Percentiles rank a stretch among this genome's conserved stretches.
Evolutionary conservation across 2,329 filamentous ascomycete species (phyloP).

Genomic region (Aspergillus oerlinghausenensis): DNA sequence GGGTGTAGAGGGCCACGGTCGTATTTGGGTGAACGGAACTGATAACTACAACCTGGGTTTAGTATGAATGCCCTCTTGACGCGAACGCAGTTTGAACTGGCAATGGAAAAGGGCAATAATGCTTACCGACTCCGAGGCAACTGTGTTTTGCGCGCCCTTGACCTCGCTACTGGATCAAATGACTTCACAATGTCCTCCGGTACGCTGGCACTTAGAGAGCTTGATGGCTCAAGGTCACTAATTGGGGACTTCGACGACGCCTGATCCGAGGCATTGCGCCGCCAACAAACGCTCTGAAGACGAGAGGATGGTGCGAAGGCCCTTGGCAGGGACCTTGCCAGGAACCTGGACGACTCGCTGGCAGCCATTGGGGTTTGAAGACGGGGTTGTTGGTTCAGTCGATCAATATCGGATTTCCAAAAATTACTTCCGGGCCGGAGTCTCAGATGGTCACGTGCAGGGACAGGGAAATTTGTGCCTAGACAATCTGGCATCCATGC

Average conservation of each 20-base stretch:
- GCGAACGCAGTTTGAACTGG: conserved; percentile 1
- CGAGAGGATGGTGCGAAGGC: conserved; percentile 28
- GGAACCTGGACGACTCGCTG: conserved; percentile 36
- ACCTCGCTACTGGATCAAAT: conserved; percentile 49
- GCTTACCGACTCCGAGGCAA: conserved; percentile 53
- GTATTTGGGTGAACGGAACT: conserved; percentile 91
- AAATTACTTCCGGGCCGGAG: conserved; percentile 29
- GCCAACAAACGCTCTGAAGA: conserved; percentile 28
- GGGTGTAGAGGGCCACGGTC: conserved; percentile 91
- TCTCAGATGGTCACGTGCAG: conserved; percentile 15
- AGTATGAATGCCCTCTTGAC: conserved; percentile 7
- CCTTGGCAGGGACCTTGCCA: conserved; percentile 36
- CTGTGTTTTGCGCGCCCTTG: conserved; percentile 40
- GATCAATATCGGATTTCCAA: conserved; percentile 15
- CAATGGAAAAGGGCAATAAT: background rate
- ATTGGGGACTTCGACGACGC: conserved; percentile 29
- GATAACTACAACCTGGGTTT: conserved; percentile 62
- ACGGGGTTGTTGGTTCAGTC: conserved; percentile 14
- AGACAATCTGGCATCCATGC: background rate
- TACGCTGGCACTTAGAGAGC: conserved; percentile 40
- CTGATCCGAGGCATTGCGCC: conserved; percentile 47
- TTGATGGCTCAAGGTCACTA: conserved; percentile 45
- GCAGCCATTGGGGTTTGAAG: conserved; percentile 33
- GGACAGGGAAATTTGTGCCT: background rate
- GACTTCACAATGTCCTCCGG: conserved; percentile 39